Evolutionary conservation across 495 filamentous ascomycete genomes (phyloP), one percentile per base, ranked within the genome.

Genomic region (Lasiosphaeris hirsuta): DNA sequence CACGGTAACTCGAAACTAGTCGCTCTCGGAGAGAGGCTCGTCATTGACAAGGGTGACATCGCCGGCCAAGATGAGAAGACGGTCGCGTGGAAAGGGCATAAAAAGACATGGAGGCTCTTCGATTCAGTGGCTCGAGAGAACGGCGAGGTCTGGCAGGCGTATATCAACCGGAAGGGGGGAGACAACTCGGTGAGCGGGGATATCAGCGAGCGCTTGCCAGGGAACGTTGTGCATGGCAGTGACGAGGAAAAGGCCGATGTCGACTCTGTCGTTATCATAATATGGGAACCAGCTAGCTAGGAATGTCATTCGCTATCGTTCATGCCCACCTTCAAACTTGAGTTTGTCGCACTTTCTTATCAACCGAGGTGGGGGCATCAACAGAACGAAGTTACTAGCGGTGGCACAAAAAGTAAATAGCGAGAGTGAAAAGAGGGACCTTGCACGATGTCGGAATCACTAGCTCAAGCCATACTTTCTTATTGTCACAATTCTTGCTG

Each of bases 111-210:
- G 71, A 33, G 63, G 34, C 51, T 77, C n/a, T 36, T 75, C 4
- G 71, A 69, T 18, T 42, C 67, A 10, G 61, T 52, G 30, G 51
- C 53, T 13, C 64, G 66, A 35, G 46, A 60, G n/a, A 55, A 62
- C 37, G 71, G 72, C 1, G 63, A 55, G 38, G 69, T 77, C 9
- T 71, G 67, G 66, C 74, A 77, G 66, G 67, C 69, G 0, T 77
- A 75, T 54, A 53, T 72, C 18, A 73, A 71, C 54, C 60, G 65
- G 11, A 55, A 56, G 30, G 64, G 63, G 7, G 62, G 62, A 34
- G 59, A 46, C 2, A 63, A 68, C 50, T 63, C 66, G 54, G 61
- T 63, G 49, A 55, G 40, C 18, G 51, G 51, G 18, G 63, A 71
- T 37, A 64, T 67, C 58, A 63, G 63, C 19, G 69, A 74, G 42